Base-by-base conservation (phyloP, 495 filamentous ascomycete species). In the Daldinia bambusicola region DNA sequence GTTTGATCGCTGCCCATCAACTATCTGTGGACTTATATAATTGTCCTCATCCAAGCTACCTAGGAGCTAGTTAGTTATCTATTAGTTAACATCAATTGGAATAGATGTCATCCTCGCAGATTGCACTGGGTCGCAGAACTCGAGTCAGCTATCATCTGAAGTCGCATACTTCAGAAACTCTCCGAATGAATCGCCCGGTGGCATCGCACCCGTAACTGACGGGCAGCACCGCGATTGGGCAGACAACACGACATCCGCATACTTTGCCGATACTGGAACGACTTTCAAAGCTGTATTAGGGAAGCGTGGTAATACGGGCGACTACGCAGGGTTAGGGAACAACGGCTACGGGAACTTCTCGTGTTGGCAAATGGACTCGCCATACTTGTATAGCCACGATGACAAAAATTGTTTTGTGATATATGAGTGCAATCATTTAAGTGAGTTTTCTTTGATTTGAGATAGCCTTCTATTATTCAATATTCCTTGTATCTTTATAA, bases 261-360 rank as follows among this genome's bases (percentile, higher is more conserved):
- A 74, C 37, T 83, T 78, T 53, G 72, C 67, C 59, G 64, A 62
- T 50, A 79, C 79, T 0, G 66, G 71, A n/a, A 67, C 72, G 12
- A 75, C 63, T 7, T 83, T 83, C 52, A 76, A 40, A 7, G 69
- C 81, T 16, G 58, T 52, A 10, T 59, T 83, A 10, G 75, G 76
- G 5, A 71, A 74, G 2, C 67, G 67, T 4, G 79, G 79, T 30
- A 65, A 51, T 0, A 76, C 80, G 0, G 77, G 76, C 2, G 61
- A 79, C 48, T 78, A 69, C 22, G 79, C 80, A 0, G 81, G 81
- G 1, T 76, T 55, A 0, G 81, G 77, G 1, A 41, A 77, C 55
- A 83, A 83, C 53, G 80, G 76, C 2, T 81, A 77, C 45, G 73
- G 60, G 1, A 67, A 71, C 13, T 83, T 83, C 50, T 68, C 60